Percentiles rank a stretch among this genome's conserved stretches.
phyloP scores from a whole-genome alignment of 495 filamentous ascomycete genomes.

The Penicillium soppii region DNA sequence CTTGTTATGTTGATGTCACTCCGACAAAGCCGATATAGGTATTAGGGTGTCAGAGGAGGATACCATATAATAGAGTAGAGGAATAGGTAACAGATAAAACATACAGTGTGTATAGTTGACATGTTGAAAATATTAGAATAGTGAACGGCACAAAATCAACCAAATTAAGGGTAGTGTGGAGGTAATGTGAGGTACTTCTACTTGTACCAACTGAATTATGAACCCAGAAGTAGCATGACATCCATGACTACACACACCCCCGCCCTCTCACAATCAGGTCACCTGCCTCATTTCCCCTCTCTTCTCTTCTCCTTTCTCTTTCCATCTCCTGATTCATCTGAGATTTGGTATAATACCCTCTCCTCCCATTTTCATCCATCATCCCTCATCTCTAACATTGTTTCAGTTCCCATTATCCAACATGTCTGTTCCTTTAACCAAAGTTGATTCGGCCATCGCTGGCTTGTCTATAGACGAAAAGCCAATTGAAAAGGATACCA shows the following conservation, averaged over 20 bases:
- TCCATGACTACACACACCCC: conserved; percentile 23
- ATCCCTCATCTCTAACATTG: conserved; percentile 7
- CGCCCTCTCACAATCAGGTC: conserved; percentile 28
- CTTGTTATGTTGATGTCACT: conserved; percentile 32
- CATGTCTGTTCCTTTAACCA: conserved; percentile 72
- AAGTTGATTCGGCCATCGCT: conserved; percentile 84
- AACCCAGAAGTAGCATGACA: conserved; percentile 20
- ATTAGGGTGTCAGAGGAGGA: conserved; percentile 18
- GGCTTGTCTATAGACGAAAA: conserved; percentile 70
- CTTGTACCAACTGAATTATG: conserved; percentile 1
- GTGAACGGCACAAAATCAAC: neutral
- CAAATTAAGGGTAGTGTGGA: neutral
- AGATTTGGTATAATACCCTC: neutral
- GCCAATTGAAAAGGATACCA: conserved; percentile 38
- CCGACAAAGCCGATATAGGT: conserved; percentile 28
- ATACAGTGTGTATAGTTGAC: neutral
- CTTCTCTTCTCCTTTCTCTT: conserved; percentile 19
- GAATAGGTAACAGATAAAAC: neutral
- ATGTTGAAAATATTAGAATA: too few species aligned
- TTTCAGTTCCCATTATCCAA: conserved; percentile 17
- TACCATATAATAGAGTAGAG: neutral
- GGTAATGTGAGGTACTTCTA: neutral
- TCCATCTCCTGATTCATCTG: conserved; percentile 7
- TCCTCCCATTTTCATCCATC: conserved; percentile 26
- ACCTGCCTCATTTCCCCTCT: conserved; percentile 31